Evolutionary conservation across 805 yeast species (phyloP), one percentile per base, ranked within the genome.

Genomic region (Grigorovia transvaalensis): DNA sequence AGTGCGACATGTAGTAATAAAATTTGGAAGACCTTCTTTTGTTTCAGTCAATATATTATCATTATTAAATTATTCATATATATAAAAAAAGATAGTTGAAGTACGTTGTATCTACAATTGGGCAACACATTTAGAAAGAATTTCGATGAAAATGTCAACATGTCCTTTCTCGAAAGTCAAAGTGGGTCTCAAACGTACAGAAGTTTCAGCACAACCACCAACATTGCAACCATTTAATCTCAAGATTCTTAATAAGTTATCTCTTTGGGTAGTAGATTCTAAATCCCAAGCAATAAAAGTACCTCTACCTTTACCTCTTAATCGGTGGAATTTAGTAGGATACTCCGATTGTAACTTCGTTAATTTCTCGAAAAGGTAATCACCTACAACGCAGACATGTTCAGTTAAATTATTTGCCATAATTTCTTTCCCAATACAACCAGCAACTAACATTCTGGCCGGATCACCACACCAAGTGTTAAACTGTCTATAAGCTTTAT

Each of bases 391-490:
- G 4, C 74, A 71, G 15, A 81, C 75, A 46, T 73, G 73, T 20
- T 66, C 69, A 44, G 79, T 74, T 54, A 82, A 70, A 53, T 76
- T 71, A 55, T 79, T 66, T 56, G 77, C 73, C 27, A 63, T 56
- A 49, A 82, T 70, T 57, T 81, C 84, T 60, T 78, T 73, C 57
- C 76, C 76, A 56, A 82, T 82, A 53, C 81, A 71, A 57, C 76
- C 76, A 43, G 86, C 85, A 59, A 82, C 72, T 50, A 82, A 70
- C 64, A 83, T 82, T 69, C 79, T 79, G 15, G 85, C 77, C 55
- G 87, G 85, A 65, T 82, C 87, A 58, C 87, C 88, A 67, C 86
- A 82, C 88, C 88, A 82, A 54, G 88, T 82, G 74, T 82, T 82
- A 72, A 82, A 82, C 63, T 82, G 87, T 70, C 87, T 75, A 69